Evolutionary conservation across 2,329 filamentous ascomycete genomes (phyloP).

Genomic region (Boeremia lycopersici): DNA sequence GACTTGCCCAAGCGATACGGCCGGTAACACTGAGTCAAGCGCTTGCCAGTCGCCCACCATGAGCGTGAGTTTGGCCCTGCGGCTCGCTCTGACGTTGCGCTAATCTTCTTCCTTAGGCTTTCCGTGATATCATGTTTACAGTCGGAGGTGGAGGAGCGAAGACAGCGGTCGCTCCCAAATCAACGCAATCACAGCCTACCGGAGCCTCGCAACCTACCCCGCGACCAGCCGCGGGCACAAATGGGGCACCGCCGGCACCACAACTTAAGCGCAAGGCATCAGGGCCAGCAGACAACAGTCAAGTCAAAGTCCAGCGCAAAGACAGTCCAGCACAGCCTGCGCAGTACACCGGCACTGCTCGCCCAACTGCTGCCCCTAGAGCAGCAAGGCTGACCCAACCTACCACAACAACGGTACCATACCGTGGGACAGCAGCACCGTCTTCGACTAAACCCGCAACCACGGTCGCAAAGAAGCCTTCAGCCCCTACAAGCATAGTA

Average conservation of each 20-base stretch:
- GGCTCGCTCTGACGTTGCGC: slow-evolving; percentile 21
- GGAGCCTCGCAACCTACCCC: slow-evolving; percentile 42
- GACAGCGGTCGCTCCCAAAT: slow-evolving; percentile 32
- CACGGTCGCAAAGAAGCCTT: slow-evolving; percentile 33
- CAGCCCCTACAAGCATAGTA: slow-evolving; percentile 21
- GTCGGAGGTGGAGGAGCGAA: slow-evolving; percentile 42
- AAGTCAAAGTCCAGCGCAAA: slow-evolving; percentile 43
- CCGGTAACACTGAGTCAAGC: slow-evolving; percentile 47
- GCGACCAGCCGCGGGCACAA: slow-evolving; percentile 34
- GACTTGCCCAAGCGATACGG: slow-evolving; percentile 42
- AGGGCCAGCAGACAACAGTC: slow-evolving; percentile 36
- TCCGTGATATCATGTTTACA: slow-evolving; percentile 48
- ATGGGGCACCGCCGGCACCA: slow-evolving; percentile 42
- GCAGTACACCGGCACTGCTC: slow-evolving; percentile 33
- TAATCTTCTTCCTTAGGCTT: slow-evolving; percentile 28
- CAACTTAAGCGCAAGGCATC: slow-evolving; percentile 51
- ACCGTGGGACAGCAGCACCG: slow-evolving; percentile 46
- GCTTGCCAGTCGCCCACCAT: slow-evolving; percentile 41
- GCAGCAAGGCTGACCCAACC: slow-evolving; percentile 31
- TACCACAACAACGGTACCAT: slow-evolving; percentile 37
- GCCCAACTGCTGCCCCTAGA: slow-evolving; percentile 31
- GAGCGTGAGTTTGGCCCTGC: slow-evolving; percentile 42
- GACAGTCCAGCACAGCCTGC: slow-evolving; percentile 33
- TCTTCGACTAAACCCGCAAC: slow-evolving; percentile 32
- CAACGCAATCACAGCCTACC: slow-evolving; percentile 28